Base-by-base conservation (phyloP, 2,329 filamentous ascomycete species). In the Neonectria sp. region DNA sequence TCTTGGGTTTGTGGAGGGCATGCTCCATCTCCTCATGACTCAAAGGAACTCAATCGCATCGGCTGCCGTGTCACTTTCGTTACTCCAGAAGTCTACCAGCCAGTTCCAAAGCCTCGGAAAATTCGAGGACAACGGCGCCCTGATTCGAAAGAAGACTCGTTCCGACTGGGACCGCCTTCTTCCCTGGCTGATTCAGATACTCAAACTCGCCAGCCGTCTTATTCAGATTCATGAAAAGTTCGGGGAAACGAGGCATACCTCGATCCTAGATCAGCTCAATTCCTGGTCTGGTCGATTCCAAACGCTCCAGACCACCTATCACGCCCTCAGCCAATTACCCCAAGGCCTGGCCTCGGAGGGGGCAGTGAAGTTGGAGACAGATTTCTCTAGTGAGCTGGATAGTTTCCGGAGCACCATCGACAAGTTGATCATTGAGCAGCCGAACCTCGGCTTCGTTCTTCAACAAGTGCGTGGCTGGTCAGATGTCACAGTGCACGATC, bases 1-100 rank as follows among this genome's bases (percentile, higher is more conserved):
- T 77, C 88, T 93, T 55, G 94, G 94, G 0, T 93, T 93, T 71
- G 84, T 98, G n/a, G 96, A 99, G 78, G 94, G 95, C 29, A 86
- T 98, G 66, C 83, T 98, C 33, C 86, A 91, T 66, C 82, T 90
- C n/a, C 79, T 89, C 1, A 76, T 93, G 13, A 81, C 83, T 4
- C 93, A 95, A 78, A 86, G 92, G 65, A 79, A 79, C 53, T 79
- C 82, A 6, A 81, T 92, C 37, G 80, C 83, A 48, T 71, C 79
- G 21, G 75, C 81, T 13, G 71, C 84, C 3, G 77, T 75, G 15
- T 78, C 81, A 1, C 74, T 86, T 12, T 73, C 76, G 13, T 76
- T 76, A 15, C 79, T 90, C 6, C 76, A 82, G 21, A 70, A 62
- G n/a, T 68, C 81, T 1, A 78, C 85, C 2, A 66, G 71, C 0